A percentile compares a stretch with the other conserved stretches of the same genome.
Evolutionary conservation across 176 grass and related monocot species (phyloP).

Genomic region (Juncus effusus): DNA sequence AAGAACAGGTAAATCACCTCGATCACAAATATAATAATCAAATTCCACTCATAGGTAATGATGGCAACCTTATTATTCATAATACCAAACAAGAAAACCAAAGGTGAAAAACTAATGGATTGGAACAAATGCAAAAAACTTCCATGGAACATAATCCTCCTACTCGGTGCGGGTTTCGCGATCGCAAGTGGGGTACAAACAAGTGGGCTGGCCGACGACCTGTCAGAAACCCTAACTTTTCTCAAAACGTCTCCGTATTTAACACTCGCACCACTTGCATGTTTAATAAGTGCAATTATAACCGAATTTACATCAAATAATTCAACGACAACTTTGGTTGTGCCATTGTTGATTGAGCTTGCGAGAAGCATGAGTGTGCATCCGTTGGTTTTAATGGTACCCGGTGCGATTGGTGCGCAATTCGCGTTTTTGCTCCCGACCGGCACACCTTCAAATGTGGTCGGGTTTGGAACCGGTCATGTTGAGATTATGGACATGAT

Average conservation of each 20-base stretch:
- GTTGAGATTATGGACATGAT: conserved; percentile 70
- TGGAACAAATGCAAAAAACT: conserved; percentile 96
- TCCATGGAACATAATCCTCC: conserved; percentile 79
- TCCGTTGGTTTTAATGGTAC: conserved; percentile 58
- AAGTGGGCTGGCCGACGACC: conserved; percentile 55
- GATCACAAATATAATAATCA: not conserved
- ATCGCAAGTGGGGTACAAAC: conserved; percentile 70
- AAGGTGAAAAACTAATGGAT: conserved; percentile 89
- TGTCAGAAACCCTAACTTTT: conserved; percentile 41
- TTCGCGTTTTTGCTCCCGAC: conserved; percentile 62
- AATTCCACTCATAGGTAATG: conserved; percentile 49
- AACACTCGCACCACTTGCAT: conserved; percentile 47
- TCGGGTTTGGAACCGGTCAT: conserved; percentile 61
- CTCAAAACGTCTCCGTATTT: conserved; percentile 36
- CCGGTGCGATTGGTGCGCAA: conserved; percentile 56
- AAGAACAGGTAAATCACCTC: too few species aligned
- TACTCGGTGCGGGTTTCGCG: conserved; percentile 81
- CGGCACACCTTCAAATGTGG: conserved; percentile 59
- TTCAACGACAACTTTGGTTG: conserved; percentile 53
- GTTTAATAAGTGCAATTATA: conserved; percentile 45
- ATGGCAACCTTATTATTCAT: conserved; percentile 84
- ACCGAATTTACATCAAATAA: conserved; percentile 64
- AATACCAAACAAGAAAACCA: conserved; percentile 61
- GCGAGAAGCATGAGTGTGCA: conserved; percentile 50
- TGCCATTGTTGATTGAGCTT: conserved; percentile 63